Conservation (phyloP, 2,329 filamentous ascomycete species). For the Hortaea werneckii region DNA sequence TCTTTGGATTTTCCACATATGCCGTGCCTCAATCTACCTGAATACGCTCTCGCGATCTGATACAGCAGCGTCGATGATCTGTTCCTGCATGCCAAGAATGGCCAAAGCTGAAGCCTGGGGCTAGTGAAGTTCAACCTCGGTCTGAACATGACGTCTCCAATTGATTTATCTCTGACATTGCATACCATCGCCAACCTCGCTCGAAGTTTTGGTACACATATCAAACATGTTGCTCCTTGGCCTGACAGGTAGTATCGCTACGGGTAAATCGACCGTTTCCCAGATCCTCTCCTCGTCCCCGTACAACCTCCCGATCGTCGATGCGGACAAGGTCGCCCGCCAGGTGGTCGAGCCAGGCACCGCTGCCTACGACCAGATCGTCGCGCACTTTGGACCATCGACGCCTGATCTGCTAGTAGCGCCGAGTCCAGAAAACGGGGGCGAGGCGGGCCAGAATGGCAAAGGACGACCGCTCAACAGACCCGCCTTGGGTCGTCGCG, state of each 20-base stretch:
- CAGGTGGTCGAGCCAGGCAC: conserved; percentile 92
- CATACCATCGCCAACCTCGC: too few relatives aligned
- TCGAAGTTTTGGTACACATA: too few relatives aligned
- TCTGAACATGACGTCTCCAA: too few relatives aligned
- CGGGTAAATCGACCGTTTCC: conserved; percentile 94
- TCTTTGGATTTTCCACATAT: too few relatives aligned
- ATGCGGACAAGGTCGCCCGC: conserved; percentile 85
- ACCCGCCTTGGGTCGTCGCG: conserved; percentile 69
- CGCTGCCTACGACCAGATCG: conserved; percentile 69
- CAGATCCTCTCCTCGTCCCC: conserved; percentile 67
- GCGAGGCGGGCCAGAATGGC: conserved; percentile 45
- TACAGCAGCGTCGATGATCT: too few relatives aligned
- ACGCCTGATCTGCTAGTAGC: conserved; percentile 78
- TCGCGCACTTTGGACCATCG: conserved; percentile 66
- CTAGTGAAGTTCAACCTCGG: too few relatives aligned
- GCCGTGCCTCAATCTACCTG: too few relatives aligned
- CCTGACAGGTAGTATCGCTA: conserved; percentile 92
- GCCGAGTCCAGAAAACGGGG: conserved; percentile 32
- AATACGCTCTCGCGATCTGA: too few relatives aligned
- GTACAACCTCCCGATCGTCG: conserved; percentile 80
- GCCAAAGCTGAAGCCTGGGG: too few relatives aligned
- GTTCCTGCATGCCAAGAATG: too few relatives aligned
- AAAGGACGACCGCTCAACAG: conserved; percentile 72
- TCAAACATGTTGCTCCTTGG: conserved; percentile 78
- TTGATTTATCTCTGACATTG: too few relatives aligned